Conservation (phyloP, 768 basidiomycete species). For the Hypsizygus marmoreus region DNA sequence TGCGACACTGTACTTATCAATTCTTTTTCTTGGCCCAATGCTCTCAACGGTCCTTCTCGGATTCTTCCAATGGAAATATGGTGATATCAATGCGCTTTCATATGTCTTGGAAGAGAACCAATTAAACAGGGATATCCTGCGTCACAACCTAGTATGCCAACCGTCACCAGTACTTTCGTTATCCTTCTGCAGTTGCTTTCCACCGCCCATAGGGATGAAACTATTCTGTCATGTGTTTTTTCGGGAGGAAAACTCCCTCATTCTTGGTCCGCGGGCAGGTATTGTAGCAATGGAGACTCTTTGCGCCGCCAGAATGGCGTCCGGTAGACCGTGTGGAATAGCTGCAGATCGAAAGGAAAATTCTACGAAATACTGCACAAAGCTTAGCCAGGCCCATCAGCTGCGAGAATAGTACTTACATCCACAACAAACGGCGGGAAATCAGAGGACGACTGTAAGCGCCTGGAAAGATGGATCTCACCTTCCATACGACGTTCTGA, state of each 20-base stretch:
- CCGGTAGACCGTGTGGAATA: background rate
- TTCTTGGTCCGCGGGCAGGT: slow-evolving; percentile 6
- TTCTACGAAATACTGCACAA: slow-evolving; percentile 7
- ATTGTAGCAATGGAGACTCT: slow-evolving; percentile 10
- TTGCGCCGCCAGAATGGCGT: slow-evolving; percentile 1
- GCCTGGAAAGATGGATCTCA: slow-evolving; percentile 16
- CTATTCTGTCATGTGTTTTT: background rate
- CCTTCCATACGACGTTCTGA: slow-evolving; percentile 12
- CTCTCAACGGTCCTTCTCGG: no score
- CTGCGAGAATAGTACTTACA: slow-evolving; percentile 5
- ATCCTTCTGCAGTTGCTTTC: no score
- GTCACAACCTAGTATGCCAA: no score
- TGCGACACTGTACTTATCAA: no score
- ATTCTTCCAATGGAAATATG: no score
- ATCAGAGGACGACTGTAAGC: slow-evolving; percentile 14
- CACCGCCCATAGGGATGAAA: no score
- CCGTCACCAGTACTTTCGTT: no score
- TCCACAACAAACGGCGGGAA: slow-evolving; percentile 17
- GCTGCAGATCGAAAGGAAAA: slow-evolving; percentile 8
- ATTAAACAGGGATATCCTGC: no score
- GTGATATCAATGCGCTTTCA: no score
- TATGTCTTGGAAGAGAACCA: no score
- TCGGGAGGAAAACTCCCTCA: slow-evolving; percentile 9
- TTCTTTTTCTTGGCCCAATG: no score
- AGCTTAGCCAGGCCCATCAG: background rate